These are phyloP conservation scores for Rhododendron mucronatum DNA, from an alignment of 148 eudicot species.

Conservation along the genomic window DNA sequence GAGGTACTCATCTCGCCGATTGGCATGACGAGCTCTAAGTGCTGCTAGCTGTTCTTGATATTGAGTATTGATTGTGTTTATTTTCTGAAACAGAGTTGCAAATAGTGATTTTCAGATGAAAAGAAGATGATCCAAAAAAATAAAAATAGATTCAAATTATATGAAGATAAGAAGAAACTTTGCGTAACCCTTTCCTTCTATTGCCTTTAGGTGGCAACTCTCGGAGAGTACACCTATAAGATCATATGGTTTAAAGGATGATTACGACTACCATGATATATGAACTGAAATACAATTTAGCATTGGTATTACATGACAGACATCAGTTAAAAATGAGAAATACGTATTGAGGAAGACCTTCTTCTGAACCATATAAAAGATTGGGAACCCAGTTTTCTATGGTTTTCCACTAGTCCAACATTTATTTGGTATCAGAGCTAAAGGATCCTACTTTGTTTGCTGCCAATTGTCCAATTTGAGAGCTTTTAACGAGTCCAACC, in stretches of 20 bases:
- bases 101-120: background rate
- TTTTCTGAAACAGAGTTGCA: conserved; percentile 29
- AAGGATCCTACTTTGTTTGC: background rate
- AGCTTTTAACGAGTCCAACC: background rate
- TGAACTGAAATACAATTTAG: background rate
- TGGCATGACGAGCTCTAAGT: conserved; percentile 57
- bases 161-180: background rate
- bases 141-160: background rate
- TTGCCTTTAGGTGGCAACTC: background rate
- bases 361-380: background rate
- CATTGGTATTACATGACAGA: background rate
- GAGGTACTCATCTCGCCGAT: conserved; percentile 67
- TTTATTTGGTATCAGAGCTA: background rate
- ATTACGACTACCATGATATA: background rate
- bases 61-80: conserved; percentile 39
- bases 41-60: conserved; percentile 63
- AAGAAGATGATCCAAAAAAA: background rate
- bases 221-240: background rate
- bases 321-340: background rate
- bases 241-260: background rate
- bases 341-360: background rate
- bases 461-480: background rate
- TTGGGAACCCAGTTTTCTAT: background rate
- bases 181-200: background rate
- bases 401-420: background rate